phyloP scores from a whole-genome alignment of 371 early-diverging fungal genomes.

The Apophysomyces ossiformis region DNA sequence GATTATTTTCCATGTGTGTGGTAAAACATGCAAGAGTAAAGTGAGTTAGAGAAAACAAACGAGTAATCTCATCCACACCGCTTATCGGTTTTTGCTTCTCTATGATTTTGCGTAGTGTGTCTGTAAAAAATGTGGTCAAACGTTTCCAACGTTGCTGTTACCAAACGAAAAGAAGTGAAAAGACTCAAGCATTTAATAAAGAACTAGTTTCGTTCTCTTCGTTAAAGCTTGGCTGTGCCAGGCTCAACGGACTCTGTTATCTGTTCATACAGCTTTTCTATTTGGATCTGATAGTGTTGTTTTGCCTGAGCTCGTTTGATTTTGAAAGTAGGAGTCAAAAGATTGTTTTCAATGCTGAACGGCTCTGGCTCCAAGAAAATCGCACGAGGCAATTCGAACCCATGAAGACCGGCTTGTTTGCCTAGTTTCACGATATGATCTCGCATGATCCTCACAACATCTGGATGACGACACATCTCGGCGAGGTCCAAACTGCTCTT shows the following conservation, averaged over 20 bases:
- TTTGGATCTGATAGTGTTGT: constrained; percentile 63
- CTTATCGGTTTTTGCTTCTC: not conserved
- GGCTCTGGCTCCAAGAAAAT: constrained; percentile 56
- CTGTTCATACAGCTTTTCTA: constrained; percentile 66
- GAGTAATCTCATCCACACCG: too few relatives aligned
- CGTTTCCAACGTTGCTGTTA: not conserved
- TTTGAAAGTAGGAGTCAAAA: constrained; percentile 76
- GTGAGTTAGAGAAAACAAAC: not conserved
- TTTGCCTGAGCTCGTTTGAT: constrained; percentile 77
- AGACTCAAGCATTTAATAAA: not conserved
- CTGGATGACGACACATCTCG: constrained; percentile 60
- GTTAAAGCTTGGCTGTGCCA: constrained; percentile 25
- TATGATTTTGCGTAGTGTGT: not conserved
- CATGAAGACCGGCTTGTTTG: constrained; percentile 58
- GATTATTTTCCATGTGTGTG: constrained; percentile 2
- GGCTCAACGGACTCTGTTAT: constrained; percentile 14
- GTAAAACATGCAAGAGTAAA: not conserved
- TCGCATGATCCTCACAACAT: constrained; percentile 63
- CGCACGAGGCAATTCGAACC: constrained; percentile 63
- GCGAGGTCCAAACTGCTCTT: constrained; percentile 38
- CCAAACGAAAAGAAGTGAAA: not conserved
- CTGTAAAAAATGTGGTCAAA: constrained; percentile 6
- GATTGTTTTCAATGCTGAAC: constrained; percentile 61
- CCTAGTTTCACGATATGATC: constrained; percentile 64
- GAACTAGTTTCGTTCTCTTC: not conserved